Percentiles rank a stretch among this genome's conserved stretches.
phyloP scores from a whole-genome alignment of 2,329 filamentous ascomycete genomes.

The Aspergillus sclerotialis region DNA sequence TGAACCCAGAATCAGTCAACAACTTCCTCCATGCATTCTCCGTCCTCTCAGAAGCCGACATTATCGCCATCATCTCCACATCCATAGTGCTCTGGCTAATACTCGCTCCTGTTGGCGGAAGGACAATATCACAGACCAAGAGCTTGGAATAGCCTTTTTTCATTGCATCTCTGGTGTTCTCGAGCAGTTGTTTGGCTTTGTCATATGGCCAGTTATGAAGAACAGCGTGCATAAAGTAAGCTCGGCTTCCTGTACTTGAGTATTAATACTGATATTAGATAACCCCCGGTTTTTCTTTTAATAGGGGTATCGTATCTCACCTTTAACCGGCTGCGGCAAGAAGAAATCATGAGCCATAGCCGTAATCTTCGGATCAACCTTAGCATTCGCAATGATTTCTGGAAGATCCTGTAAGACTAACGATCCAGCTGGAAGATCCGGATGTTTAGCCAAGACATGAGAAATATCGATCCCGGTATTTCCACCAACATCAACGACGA shows the following conservation, averaged over 20 bases:
- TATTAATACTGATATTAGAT: not conserved
- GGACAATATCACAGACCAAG: constrained; percentile 28
- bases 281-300: not conserved
- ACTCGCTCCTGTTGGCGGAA: constrained; percentile 27
- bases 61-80: constrained; percentile 38
- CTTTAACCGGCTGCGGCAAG: constrained; percentile 18
- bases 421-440: constrained; percentile 22
- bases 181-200: constrained; percentile 21
- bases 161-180: constrained; percentile 27
- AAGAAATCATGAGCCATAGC: constrained; percentile 22
- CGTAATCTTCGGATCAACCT: constrained; percentile 17
- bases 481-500: constrained; percentile 36
- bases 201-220: constrained; percentile 40
- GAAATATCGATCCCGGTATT: constrained; percentile 31
- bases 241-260: constrained; percentile 22
- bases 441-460: constrained; percentile 23
- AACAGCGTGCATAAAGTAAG: constrained; percentile 38
- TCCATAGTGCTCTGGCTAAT: constrained; percentile 27
- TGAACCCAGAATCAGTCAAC: constrained; percentile 18
- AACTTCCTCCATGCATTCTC: constrained; percentile 20
- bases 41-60: constrained; percentile 35
- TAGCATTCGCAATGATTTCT: constrained; percentile 23
- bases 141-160: constrained; percentile 17
- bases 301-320: constrained; percentile 9
- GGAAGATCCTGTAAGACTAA: constrained; percentile 35